Percentiles rank a stretch among this genome's conserved stretches.
Evolutionary conservation across 352 stramenopile genomes (phyloP).

Genomic region (Phytophthora colocasiae): DNA sequence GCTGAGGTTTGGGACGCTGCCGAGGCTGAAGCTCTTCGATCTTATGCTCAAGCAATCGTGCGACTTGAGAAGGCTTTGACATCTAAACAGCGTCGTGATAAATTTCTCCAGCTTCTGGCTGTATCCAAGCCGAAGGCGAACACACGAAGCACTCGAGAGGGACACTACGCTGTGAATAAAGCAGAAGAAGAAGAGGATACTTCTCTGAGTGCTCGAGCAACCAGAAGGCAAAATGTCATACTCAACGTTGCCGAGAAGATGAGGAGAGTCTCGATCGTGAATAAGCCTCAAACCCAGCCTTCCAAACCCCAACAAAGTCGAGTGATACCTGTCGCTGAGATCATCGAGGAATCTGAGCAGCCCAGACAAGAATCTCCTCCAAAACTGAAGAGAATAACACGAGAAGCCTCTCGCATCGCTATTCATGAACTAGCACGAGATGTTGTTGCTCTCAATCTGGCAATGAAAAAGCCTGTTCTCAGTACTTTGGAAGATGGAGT

Average conservation of each 20-base stretch:
- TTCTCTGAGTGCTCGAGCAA: constrained; percentile 13
- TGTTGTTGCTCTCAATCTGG: constrained; percentile 35
- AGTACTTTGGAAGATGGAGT: constrained; percentile 57
- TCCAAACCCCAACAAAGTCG: constrained; percentile 9
- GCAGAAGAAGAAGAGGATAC: constrained; percentile 6
- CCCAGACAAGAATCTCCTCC: constrained; percentile 10
- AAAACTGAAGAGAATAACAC: constrained; percentile 1
- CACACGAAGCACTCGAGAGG: constrained; percentile 16
- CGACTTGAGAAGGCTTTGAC: constrained; percentile 61
- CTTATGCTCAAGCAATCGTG: constrained; percentile 59
- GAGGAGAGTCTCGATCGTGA: constrained; percentile 21
- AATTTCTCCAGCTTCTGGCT: constrained; percentile 48
- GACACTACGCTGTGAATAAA: constrained; percentile 17
- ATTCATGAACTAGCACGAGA: constrained; percentile 58
- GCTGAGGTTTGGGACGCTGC: constrained; percentile 64
- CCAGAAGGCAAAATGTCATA: constrained; percentile 27
- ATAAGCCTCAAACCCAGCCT: constrained; percentile 16
- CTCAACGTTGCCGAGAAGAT: constrained; percentile 26
- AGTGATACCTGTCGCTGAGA: constrained; percentile 20
- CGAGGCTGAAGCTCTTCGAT: constrained; percentile 61
- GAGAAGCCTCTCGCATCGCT: constrained; percentile 32
- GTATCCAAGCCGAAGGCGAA: constrained; percentile 27
- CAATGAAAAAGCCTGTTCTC: constrained; percentile 33
- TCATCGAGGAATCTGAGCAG: constrained; percentile 3
- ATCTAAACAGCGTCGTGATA: constrained; percentile 39